Evolutionary conservation across 2,329 filamentous ascomycete species (phyloP).

Genomic region (Phialemonium atrogriseum): DNA sequence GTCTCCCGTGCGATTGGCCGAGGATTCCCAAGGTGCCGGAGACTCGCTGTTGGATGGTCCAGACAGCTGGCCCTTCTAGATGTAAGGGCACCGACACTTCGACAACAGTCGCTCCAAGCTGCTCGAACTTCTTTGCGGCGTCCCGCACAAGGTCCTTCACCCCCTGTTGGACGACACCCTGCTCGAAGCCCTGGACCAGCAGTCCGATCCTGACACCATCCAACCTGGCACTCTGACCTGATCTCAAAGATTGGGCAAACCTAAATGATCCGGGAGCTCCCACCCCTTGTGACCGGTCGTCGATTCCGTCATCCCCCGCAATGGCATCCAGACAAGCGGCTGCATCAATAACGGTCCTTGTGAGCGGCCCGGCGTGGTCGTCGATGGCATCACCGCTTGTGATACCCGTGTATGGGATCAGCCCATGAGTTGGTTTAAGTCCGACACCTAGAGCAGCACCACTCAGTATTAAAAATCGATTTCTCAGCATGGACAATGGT

Average conservation of each 20-base stretch:
- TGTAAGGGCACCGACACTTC: conserved; percentile 43
- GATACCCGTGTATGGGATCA: conserved; percentile 43
- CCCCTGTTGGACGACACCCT: conserved; percentile 25
- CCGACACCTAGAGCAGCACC: conserved; percentile 21
- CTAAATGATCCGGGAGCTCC: conserved; percentile 18
- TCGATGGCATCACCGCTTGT: conserved; percentile 39
- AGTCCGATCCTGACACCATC: conserved; percentile 31
- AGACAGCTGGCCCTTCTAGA: conserved; percentile 37
- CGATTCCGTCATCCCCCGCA: conserved; percentile 38
- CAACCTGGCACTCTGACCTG: conserved; percentile 11
- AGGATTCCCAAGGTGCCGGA: conserved; percentile 33
- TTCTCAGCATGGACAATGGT: not conserved
- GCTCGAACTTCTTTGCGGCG: conserved; percentile 30
- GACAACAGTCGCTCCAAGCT: conserved; percentile 39
- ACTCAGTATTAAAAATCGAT: not conserved
- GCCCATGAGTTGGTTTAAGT: conserved; percentile 41
- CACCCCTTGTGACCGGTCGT: conserved; percentile 32
- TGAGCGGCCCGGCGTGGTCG: conserved; percentile 40
- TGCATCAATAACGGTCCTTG: conserved; percentile 28
- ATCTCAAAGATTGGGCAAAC: conserved; percentile 14
- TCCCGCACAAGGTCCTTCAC: conserved; percentile 31
- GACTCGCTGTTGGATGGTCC: conserved; percentile 40
- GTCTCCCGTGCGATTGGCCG: conserved; percentile 33
- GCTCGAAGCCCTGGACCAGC: conserved; percentile 34
- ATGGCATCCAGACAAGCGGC: conserved; percentile 35